Conservation (phyloP, 78 protist genomes). For the Speleostelium caveatum region DNA sequence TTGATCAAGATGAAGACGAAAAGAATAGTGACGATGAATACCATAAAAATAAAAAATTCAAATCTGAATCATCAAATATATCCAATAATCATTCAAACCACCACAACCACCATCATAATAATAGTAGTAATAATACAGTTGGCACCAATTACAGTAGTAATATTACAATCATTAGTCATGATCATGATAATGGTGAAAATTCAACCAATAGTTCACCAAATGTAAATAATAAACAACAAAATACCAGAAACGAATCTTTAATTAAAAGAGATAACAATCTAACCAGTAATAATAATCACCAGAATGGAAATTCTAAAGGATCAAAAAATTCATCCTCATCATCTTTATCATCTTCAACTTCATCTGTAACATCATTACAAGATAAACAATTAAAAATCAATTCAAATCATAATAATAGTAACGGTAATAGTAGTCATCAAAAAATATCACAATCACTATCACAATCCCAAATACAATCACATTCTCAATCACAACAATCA, state of each 20-base stretch:
- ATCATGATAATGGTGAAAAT: neutral
- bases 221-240: neutral
- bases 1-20: neutral
- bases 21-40: conserved; percentile 13
- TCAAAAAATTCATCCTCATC: neutral
- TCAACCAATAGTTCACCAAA: neutral
- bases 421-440: conserved; percentile 2
- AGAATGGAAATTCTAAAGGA: neutral
- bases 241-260: neutral
- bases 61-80: conserved; percentile 2
- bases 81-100: neutral
- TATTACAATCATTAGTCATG: neutral
- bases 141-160: neutral
- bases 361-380: neutral
- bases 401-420: neutral
- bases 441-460: neutral
- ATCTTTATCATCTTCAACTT: neutral
- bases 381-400: too few species aligned
- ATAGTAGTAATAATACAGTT: neutral
- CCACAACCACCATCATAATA: neutral
- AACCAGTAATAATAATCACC: neutral
- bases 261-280: too few species aligned
- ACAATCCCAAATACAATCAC: neutral
- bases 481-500: neutral
- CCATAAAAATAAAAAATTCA: conserved; percentile 19